These are phyloP conservation scores for Juncus effusus DNA, from an alignment of 176 grass and related monocot species.

Conservation along the genomic window DNA sequence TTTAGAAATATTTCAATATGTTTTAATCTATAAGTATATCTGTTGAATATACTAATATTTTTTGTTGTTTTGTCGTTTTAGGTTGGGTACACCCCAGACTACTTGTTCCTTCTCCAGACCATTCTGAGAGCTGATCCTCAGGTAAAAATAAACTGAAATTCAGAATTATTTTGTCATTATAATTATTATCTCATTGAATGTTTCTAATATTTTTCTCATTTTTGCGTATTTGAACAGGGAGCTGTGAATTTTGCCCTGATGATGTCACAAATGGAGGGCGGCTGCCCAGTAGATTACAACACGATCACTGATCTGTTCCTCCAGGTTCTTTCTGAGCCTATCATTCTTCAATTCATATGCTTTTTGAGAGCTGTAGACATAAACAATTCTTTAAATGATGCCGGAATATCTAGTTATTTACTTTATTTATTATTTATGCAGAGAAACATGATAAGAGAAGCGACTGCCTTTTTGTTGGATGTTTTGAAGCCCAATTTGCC, in stretches of 20 bases:
- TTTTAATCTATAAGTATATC: slow-evolving; percentile 29
- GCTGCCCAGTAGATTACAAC: slow-evolving; percentile 88
- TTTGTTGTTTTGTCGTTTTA: slow-evolving; percentile 35
- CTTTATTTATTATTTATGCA: slow-evolving; percentile 21
- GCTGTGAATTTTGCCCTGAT: slow-evolving; percentile 98
- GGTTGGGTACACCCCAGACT: slow-evolving; percentile 93
- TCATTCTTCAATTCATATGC: slow-evolving; percentile 26
- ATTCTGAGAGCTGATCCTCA: slow-evolving; percentile 92
- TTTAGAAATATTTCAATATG: neutral
- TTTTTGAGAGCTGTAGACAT: neutral
- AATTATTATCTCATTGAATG: slow-evolving; percentile 13
- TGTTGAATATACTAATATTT: slow-evolving; percentile 15
- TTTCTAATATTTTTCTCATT: slow-evolving; percentile 12
- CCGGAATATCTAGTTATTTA: slow-evolving; percentile 12
- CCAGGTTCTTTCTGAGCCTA: slow-evolving; percentile 55
- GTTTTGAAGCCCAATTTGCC: slow-evolving; percentile 91
- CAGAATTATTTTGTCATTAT: slow-evolving; percentile 2
- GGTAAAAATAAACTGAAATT: slow-evolving; percentile 38
- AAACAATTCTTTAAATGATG: neutral
- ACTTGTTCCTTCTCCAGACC: slow-evolving; percentile 90
- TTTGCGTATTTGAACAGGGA: slow-evolving; percentile 43
- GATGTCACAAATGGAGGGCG: slow-evolving; percentile 99
- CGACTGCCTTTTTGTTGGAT: slow-evolving; percentile 91
- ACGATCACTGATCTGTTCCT: slow-evolving; percentile 96
- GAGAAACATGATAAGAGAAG: slow-evolving; percentile 90